Evolutionary conservation across 2,329 filamentous ascomycete species (phyloP), one percentile per base, ranked within the genome.

Genomic region (Amesomyces nigricolor): DNA sequence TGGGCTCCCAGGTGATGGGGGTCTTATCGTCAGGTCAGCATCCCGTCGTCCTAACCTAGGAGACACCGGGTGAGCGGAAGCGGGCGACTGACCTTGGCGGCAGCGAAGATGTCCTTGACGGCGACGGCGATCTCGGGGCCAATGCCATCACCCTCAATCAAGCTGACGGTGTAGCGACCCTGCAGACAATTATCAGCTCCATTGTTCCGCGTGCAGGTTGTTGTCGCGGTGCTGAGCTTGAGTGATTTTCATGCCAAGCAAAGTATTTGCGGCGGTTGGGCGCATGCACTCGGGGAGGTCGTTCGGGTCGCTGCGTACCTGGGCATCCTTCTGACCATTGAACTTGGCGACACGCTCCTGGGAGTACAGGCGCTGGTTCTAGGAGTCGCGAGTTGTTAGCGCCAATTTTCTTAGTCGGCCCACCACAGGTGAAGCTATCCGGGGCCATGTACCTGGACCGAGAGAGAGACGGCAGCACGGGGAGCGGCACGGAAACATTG

Each of bases 91-190:
- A 95, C 92, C 74, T 95, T 89, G 68, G 94, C 94, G 67, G 94
- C 94, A 68, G 85, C 81, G 78, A 96, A 99, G 76, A 99, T 99
- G 74, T 96, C 89, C 85, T 97, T 99, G 70, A 99, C 91, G 49
- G 94, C 95, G 76, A 96, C 86, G 63, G 94, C 86, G 71, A 99
- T 99, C 78, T 99, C 92, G 62, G 94, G 94, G 60, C 94, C 94
- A 72, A 99, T 99, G 72, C 94, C 94, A 71, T 99, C 95, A 76
- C 95, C 94, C 82, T 99, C 95, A 65, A 99, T 99, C 76, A 99
- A 80, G 67, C 89, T 92, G 69, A 99, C 94, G 56, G 89, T 88
- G 82, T 87, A 99, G 75, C 94, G 94, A 70, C 94, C 94, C 90
- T 95, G 67, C 58, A 63, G 42, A 45, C 38, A 13, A 56, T 46